A percentile compares a stretch with the other conserved stretches of the same genome.
phyloP scores from a whole-genome alignment of 2,329 filamentous ascomycete genomes.

The Zymoseptoria ardabiliae region DNA sequence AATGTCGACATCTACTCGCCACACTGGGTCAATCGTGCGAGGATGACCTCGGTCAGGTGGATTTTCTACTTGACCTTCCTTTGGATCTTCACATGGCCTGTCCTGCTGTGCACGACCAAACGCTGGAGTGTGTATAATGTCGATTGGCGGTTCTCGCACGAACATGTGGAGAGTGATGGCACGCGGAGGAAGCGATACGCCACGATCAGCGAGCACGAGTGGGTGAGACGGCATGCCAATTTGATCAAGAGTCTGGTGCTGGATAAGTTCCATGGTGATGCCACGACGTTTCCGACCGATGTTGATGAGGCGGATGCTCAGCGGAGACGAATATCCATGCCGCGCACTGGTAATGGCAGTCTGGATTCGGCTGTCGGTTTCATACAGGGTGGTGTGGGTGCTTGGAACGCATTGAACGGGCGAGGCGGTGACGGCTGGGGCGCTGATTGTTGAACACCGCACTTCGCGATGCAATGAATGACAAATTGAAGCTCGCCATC shows the following conservation, averaged over 20 bases:
- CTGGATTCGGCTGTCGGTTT: slow-evolving; percentile 22
- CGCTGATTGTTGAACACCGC: slow-evolving; percentile 6
- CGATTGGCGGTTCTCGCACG: slow-evolving; percentile 52
- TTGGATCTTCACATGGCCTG: slow-evolving; percentile 65
- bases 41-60: slow-evolving; percentile 58
- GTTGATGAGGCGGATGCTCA: slow-evolving; percentile 40
- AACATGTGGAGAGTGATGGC: slow-evolving; percentile 25
- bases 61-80: slow-evolving; percentile 60
- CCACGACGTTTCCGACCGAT: slow-evolving; percentile 20
- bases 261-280: slow-evolving; percentile 46
- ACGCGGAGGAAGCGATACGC: slow-evolving; percentile 41
- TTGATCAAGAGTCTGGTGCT: slow-evolving; percentile 55
- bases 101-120: slow-evolving; percentile 59
- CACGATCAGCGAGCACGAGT: slow-evolving; percentile 44
- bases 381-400: slow-evolving; percentile 18
- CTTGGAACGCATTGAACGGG: slow-evolving; percentile 20
- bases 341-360: slow-evolving; percentile 16
- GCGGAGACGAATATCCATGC: slow-evolving; percentile 7
- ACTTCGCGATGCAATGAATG: neutral
- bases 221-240: slow-evolving; percentile 56
- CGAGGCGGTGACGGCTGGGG: slow-evolving; percentile 15
- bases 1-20: slow-evolving; percentile 58
- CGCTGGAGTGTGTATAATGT: slow-evolving; percentile 60
- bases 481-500: too few relatives aligned
- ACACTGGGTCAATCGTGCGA: slow-evolving; percentile 56